Evolutionary conservation across 768 basidiomycete genomes (phyloP).

Genomic region (Boletus tomentosulus): DNA sequence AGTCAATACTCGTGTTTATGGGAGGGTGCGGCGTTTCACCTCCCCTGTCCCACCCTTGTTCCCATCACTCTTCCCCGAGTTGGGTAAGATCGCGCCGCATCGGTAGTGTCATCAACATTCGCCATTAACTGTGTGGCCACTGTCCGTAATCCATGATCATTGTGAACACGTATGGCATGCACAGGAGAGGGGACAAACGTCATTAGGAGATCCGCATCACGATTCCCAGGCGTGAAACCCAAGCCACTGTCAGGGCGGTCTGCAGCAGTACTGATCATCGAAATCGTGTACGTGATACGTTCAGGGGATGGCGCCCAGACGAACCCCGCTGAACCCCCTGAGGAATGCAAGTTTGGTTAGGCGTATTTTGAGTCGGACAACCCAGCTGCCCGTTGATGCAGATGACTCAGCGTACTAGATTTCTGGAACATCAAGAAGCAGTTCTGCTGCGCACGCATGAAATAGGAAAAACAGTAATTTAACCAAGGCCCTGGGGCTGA

Average conservation of each 20-base stretch:
- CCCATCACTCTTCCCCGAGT: conserved; percentile 7
- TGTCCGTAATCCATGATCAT: conserved; percentile 32
- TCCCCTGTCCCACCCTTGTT: conserved; percentile 1
- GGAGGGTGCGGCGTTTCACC: conserved; percentile 24
- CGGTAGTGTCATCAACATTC: conserved; percentile 4
- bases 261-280: conserved; percentile 51
- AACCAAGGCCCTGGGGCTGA: conserved; percentile 39
- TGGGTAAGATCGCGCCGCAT: conserved; percentile 4
- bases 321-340: conserved; percentile 38
- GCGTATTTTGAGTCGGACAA: conserved; percentile 40
- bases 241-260: conserved; percentile 48
- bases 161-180: conserved; percentile 1
- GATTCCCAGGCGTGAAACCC: conserved; percentile 46
- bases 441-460: conserved; percentile 51
- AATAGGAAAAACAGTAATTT: conserved; percentile 50
- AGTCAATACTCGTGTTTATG: conserved; percentile 9
- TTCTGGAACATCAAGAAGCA: conserved; percentile 59
- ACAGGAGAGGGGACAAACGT: conserved; percentile 31
- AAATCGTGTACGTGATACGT: conserved; percentile 51
- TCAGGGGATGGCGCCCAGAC: conserved; percentile 15
- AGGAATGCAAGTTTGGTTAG: conserved; percentile 56
- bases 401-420: conserved; percentile 52
- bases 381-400: conserved; percentile 39
- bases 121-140: conserved; percentile 8
- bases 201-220: conserved; percentile 56